Conservation (phyloP, 768 basidiomycete species). For the Suillus americanus region DNA sequence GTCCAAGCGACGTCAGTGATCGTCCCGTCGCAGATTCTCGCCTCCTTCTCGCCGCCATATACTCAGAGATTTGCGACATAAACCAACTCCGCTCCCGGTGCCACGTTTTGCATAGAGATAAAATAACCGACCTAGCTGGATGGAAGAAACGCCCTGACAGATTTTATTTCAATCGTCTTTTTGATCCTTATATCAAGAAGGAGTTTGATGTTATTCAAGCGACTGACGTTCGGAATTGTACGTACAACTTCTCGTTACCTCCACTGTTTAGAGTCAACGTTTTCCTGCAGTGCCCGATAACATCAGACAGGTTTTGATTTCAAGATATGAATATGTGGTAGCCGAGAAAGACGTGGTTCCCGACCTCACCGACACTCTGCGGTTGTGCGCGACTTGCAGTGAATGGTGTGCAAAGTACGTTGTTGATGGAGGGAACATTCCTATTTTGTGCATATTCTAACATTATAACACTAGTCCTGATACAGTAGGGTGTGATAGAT, state of each 20-base stretch:
- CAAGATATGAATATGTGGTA: conserved; percentile 92
- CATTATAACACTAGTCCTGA: conserved; percentile 55
- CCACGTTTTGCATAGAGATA: conserved; percentile 92
- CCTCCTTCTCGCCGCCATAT: conserved; percentile 91
- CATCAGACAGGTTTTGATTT: conserved; percentile 72
- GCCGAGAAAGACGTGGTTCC: conserved; percentile 92
- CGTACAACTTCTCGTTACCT: conserved; percentile 34
- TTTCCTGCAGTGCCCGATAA: conserved; percentile 69
- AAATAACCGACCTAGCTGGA: conserved; percentile 86
- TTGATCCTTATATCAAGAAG: conserved; percentile 97
- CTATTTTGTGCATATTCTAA: conserved; percentile 19
- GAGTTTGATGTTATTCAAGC: conserved; percentile 95
- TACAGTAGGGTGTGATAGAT: conserved; percentile 86
- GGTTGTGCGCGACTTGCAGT: conserved; percentile 82
- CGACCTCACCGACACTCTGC: conserved; percentile 83
- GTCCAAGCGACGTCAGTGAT: conserved; percentile 93
- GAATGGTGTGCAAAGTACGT: conserved; percentile 89
- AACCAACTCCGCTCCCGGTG: conserved; percentile 91
- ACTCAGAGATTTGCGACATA: conserved; percentile 94
- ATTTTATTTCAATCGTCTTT: conserved; percentile 95
- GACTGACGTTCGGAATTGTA: conserved; percentile 85
- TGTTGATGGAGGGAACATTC: conserved; percentile 6
- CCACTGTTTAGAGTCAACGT: conserved; percentile 13
- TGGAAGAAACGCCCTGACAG: conserved; percentile 95
- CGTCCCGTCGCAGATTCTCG: conserved; percentile 89